Evolutionary conservation across 108 stramenopile genomes (phyloP).

Genomic region (Conticribra weissflogii): DNA sequence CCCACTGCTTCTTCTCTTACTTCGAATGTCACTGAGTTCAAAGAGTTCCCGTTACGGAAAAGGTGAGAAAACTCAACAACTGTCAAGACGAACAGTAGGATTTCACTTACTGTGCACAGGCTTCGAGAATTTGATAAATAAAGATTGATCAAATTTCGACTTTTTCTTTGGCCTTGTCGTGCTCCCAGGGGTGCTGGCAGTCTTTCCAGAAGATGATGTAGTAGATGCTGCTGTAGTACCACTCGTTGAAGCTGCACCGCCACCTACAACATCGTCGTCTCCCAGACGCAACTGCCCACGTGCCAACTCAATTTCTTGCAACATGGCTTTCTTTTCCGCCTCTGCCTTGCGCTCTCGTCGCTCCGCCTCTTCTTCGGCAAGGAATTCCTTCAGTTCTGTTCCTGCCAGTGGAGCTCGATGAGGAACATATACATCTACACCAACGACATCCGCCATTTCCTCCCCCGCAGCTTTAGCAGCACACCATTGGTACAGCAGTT

Average conservation of each 20-base stretch:
- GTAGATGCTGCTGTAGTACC: constrained; percentile 1
- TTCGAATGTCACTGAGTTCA: constrained; percentile 71
- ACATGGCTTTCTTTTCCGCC: constrained; percentile 79
- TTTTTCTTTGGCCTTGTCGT: constrained; percentile 70
- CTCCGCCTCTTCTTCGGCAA: constrained; percentile 75
- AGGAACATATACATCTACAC: constrained; percentile 76
- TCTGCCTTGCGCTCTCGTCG: constrained; percentile 45
- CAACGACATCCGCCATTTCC: constrained; percentile 86
- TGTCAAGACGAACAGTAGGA: too few relatives aligned
- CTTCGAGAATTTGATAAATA: constrained; percentile 92
- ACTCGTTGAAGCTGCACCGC: constrained; percentile 13
- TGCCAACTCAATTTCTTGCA: constrained; percentile 84
- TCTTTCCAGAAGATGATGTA: constrained; percentile 9
- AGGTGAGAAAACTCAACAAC: too few relatives aligned
- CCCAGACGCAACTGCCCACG: constrained; percentile 78
- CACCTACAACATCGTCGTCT: constrained; percentile 50
- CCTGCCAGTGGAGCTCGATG: constrained; percentile 70
- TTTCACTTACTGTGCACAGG: constrained; percentile 81
- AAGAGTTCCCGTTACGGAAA: neutral
- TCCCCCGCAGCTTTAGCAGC: constrained; percentile 73
- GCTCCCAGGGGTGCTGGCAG: neutral
- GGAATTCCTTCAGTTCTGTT: constrained; percentile 65
- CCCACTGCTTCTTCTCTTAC: constrained; percentile 83
- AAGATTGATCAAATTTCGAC: constrained; percentile 80
- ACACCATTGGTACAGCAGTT: constrained; percentile 80